Percentiles rank a stretch among this genome's conserved stretches.
These are phyloP conservation scores for Amanita rimosa DNA, from an alignment of 768 basidiomycete species.

Conservation along the genomic window DNA sequence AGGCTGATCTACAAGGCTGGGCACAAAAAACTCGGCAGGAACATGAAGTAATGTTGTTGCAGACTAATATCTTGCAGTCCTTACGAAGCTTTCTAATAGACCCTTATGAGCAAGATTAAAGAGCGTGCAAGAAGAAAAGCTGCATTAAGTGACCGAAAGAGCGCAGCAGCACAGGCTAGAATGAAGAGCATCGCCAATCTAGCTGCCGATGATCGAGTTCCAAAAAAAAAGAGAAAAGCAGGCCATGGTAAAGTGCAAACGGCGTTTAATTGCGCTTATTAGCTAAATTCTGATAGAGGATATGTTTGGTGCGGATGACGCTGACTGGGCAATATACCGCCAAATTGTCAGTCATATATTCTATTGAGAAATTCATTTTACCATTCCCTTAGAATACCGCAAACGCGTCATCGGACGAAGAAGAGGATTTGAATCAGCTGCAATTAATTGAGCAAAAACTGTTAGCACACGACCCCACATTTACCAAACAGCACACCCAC, in stretches of 20 bases:
- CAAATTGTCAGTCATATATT: slow-evolving; percentile 60
- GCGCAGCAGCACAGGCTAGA: slow-evolving; percentile 86
- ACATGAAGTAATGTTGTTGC: slow-evolving; percentile 50
- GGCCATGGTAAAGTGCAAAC: slow-evolving; percentile 47
- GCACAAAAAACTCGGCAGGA: slow-evolving; percentile 57
- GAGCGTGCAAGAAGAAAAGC: slow-evolving; percentile 70
- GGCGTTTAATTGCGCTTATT: background rate
- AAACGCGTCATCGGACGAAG: slow-evolving; percentile 72
- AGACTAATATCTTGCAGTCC: background rate
- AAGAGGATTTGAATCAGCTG: slow-evolving; percentile 75
- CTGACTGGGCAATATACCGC: slow-evolving; percentile 96
- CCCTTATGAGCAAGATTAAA: slow-evolving; percentile 75
- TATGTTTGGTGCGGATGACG: slow-evolving; percentile 87
- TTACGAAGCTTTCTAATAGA: slow-evolving; percentile 25
- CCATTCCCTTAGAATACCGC: slow-evolving; percentile 43
- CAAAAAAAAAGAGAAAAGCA: slow-evolving; percentile 79
- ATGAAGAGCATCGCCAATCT: slow-evolving; percentile 95
- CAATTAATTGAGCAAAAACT: slow-evolving; percentile 70
- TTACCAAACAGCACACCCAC: slow-evolving; percentile 74
- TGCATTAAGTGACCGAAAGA: slow-evolving; percentile 84
- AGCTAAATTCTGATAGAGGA: slow-evolving; percentile 46
- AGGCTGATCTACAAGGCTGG: slow-evolving; percentile 66
- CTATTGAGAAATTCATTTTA: background rate
- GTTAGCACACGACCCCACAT: slow-evolving; percentile 74
- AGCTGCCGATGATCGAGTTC: slow-evolving; percentile 74